Evolutionary conservation across 108 stramenopile species (phyloP).

Genomic region (Hondaea fermentalgiana): DNA sequence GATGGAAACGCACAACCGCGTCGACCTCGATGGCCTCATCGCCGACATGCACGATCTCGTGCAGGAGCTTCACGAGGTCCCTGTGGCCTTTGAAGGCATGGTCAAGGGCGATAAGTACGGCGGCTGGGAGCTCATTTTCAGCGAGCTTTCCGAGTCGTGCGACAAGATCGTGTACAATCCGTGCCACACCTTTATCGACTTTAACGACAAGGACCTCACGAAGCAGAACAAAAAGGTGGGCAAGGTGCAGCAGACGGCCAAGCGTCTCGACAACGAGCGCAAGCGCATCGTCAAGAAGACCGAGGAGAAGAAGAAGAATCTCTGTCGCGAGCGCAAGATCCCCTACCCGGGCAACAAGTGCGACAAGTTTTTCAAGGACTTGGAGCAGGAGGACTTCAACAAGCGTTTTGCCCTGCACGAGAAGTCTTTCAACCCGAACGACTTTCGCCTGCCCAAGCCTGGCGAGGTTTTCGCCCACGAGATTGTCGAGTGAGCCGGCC

Average conservation of each 20-base stretch:
- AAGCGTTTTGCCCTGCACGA: background rate
- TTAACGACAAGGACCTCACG: constrained; percentile 3
- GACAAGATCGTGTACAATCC: constrained; percentile 13
- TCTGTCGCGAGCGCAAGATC: constrained; percentile 6
- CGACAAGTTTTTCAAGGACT: background rate
- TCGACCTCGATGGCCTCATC: background rate
- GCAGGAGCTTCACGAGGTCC: constrained; percentile 19
- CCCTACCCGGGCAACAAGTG: constrained; percentile 17
- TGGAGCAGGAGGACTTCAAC: background rate
- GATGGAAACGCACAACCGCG: background rate
- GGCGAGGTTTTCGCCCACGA: constrained; percentile 3
- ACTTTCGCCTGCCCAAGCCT: constrained; percentile 3
- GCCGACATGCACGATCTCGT: background rate
- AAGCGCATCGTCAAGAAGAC: constrained; percentile 13
- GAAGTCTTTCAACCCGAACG: constrained; percentile 14
- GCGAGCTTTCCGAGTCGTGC: background rate
- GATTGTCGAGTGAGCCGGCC: background rate
- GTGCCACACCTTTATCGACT: constrained; percentile 9
- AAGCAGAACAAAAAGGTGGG: constrained; percentile 4
- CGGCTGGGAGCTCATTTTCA: background rate
- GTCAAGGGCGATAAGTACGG: constrained; percentile 18
- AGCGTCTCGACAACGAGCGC: constrained; percentile 2
- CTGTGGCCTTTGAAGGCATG: constrained; percentile 14
- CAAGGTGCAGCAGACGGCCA: background rate
- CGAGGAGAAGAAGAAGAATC: background rate